Percentiles rank a stretch among this genome's conserved stretches.
phyloP scores from a whole-genome alignment of 2,329 filamentous ascomycete species.

The Penicillium hordei region DNA sequence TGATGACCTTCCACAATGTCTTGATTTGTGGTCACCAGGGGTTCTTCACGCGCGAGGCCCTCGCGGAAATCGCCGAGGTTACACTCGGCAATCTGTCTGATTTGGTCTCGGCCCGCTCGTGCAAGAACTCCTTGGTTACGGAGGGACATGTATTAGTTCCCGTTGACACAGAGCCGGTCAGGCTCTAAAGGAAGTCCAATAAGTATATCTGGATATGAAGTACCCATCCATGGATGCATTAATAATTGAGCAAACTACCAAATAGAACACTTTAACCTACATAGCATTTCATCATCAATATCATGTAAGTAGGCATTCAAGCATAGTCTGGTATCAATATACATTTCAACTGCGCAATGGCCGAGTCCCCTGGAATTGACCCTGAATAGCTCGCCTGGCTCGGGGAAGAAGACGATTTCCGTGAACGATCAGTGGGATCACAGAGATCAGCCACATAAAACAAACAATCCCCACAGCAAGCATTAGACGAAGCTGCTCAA shows the following conservation, averaged over 20 bases:
- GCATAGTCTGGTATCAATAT: background rate
- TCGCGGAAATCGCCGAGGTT: constrained; percentile 62
- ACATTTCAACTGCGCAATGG: constrained; percentile 8
- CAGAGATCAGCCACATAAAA: constrained; percentile 40
- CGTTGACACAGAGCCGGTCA: constrained; percentile 30
- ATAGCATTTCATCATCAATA: background rate
- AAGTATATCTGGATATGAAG: background rate
- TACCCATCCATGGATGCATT: background rate
- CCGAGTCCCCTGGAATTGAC: constrained; percentile 18
- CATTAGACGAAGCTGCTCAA: constrained; percentile 31
- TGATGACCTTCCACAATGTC: constrained; percentile 69
- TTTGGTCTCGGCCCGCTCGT: constrained; percentile 27
- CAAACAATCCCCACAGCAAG: constrained; percentile 36
- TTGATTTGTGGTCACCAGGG: constrained; percentile 67
- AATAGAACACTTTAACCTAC: background rate
- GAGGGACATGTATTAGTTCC: constrained; percentile 31
- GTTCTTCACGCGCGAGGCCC: constrained; percentile 67
- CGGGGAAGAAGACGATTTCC: constrained; percentile 31
- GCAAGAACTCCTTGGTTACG: constrained; percentile 32
- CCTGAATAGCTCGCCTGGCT: constrained; percentile 18
- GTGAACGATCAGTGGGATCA: constrained; percentile 39
- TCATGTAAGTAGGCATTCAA: background rate
- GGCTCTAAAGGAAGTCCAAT: constrained; percentile 19
- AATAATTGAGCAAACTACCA: background rate
- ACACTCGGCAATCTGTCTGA: constrained; percentile 57